Base-by-base conservation (phyloP, 2,329 filamentous ascomycete species). In the Trichoderma aggressivum region DNA sequence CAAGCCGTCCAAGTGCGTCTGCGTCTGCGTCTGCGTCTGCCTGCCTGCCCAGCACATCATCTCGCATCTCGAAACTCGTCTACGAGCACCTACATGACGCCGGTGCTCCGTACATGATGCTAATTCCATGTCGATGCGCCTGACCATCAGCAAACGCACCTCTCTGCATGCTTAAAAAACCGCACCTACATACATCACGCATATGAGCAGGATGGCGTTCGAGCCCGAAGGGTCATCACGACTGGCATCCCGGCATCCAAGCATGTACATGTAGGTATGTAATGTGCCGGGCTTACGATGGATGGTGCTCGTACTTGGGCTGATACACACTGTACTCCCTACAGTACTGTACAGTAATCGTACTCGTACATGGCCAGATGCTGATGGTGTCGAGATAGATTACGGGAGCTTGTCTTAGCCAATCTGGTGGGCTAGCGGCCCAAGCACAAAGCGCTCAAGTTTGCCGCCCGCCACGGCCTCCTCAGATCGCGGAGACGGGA, bases 391-490 rank as follows among this genome's bases (percentile, higher is more conserved):
- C 50, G 34, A 58, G 36, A 26, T 43, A 60, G 64, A 47, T 59
- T 43, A 60, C 55, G 55, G 64, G 55, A 68, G 36, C 64, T 68
- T 59, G 55, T 50, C 36, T 14, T 61, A 28, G 36, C 65, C 39
- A 24, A 43, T 61, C 65, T 55, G 43, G 43, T 24, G 58, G 67
- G 32, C 12, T 56, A 56, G 58, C 58, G 43, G 67, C 47, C 47
- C 50, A 56, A 63, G 59, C 60, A 36, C 43, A 56, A 21, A 59
- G 59, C 7, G 18, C 59, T 63, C 60, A 24, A 24, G 59, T 55
- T 63, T 70, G 60, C 67, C 47, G 67, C 67, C 63, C 65, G 55
- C 53, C 65, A 67, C 53, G 18, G n/a, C 53, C 65, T 62, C 67
- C 24, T 32, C 30, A 70, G 67, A 63, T 63, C 67, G 67, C 50